A percentile compares a stretch with the other conserved stretches of the same genome.
phyloP scores from a whole-genome alignment of 2,329 filamentous ascomycete genomes.

The Fusarium foetens region DNA sequence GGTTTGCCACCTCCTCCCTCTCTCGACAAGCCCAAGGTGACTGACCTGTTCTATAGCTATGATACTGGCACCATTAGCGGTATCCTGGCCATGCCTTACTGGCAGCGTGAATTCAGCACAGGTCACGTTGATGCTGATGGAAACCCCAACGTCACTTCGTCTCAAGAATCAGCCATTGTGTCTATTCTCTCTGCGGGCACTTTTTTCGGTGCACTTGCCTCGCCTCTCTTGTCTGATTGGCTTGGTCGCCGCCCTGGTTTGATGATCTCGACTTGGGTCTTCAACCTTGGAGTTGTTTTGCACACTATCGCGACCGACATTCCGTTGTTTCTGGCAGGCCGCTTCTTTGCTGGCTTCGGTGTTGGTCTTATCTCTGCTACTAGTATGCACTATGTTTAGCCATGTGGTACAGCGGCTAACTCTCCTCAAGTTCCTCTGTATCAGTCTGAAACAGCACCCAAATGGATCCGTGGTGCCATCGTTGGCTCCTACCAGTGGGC shows the following conservation, averaged over 20 bases:
- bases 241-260: conserved; percentile 73
- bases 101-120: conserved; percentile 52
- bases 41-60: conserved; percentile 51
- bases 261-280: conserved; percentile 70
- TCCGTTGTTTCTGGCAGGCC: conserved; percentile 74
- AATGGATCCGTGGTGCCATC: conserved; percentile 79
- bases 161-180: conserved; percentile 71
- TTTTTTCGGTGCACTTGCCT: conserved; percentile 77
- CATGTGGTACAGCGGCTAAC: background rate
- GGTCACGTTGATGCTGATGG: conserved; percentile 42
- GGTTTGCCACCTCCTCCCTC: background rate
- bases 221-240: conserved; percentile 69
- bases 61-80: conserved; percentile 69
- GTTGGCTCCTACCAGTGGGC: conserved; percentile 76
- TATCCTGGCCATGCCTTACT: conserved; percentile 56
- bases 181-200: conserved; percentile 82
- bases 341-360: conserved; percentile 78
- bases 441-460: conserved; percentile 76
- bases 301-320: conserved; percentile 71
- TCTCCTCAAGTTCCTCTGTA: conserved; percentile 70
- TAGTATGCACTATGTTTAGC: conserved; percentile 50
- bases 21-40: background rate
- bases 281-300: conserved; percentile 73
- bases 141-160: conserved; percentile 55
- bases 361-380: conserved; percentile 78